A percentile compares a stretch with the other conserved stretches of the same genome.
phyloP scores from a whole-genome alignment of 805 yeast genomes.

The Kluyveromyces lactis region DNA sequence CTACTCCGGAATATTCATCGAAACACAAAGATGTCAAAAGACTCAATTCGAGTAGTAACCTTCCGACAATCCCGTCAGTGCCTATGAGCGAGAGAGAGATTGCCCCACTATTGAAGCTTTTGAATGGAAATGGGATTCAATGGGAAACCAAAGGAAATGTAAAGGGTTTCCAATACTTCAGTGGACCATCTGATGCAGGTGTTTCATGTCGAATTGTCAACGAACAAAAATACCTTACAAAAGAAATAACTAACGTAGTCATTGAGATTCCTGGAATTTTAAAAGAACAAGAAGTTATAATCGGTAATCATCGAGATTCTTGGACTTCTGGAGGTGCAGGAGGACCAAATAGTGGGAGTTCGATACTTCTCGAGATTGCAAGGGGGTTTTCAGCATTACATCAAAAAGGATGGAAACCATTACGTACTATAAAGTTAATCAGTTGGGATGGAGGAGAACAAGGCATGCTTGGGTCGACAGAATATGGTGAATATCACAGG shows the following conservation, averaged over 20 bases:
- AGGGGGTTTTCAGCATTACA: constrained; percentile 40
- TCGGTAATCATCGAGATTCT: constrained; percentile 51
- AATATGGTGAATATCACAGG: constrained; percentile 58
- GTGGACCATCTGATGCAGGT: constrained; percentile 37
- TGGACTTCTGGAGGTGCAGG: constrained; percentile 43
- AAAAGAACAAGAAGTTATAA: constrained; percentile 41
- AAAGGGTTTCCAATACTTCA: constrained; percentile 34
- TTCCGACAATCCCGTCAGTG: constrained; percentile 47
- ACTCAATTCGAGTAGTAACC: constrained; percentile 32
- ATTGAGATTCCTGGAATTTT: constrained; percentile 51
- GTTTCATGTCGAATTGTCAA: constrained; percentile 33
- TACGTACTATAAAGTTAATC: constrained; percentile 58
- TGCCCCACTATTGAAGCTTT: constrained; percentile 31
- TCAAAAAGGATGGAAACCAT: constrained; percentile 59
- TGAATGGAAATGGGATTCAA: constrained; percentile 33
- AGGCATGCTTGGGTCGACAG: constrained; percentile 70
- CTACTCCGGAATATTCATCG: constrained; percentile 66
- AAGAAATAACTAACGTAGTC: constrained; percentile 41
- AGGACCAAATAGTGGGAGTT: constrained; percentile 43
- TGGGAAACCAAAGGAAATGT: constrained; percentile 36
- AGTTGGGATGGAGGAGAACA: constrained; percentile 81
- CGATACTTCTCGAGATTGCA: constrained; percentile 43
- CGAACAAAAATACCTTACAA: constrained; percentile 34
- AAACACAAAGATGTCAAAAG: constrained; percentile 33
- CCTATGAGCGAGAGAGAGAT: constrained; percentile 41